Evolutionary conservation across 306 rosid species (phyloP).

Genomic region (Betula pendula): DNA sequence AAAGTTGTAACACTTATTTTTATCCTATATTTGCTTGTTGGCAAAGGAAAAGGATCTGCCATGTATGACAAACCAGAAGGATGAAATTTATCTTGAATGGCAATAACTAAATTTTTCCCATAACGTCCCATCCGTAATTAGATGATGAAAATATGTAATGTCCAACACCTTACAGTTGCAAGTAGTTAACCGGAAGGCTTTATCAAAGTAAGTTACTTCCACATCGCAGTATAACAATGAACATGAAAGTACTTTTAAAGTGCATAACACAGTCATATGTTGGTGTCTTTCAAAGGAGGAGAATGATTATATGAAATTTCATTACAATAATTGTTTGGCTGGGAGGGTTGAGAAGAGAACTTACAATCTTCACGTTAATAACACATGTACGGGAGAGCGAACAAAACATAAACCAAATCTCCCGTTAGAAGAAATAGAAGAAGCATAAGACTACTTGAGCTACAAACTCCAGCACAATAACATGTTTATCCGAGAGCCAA

Average conservation of each 20-base stretch:
- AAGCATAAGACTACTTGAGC: slow-evolving; percentile 60
- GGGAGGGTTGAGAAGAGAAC: slow-evolving; percentile 40
- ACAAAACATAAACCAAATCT: slow-evolving; percentile 64
- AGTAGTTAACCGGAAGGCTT: not conserved
- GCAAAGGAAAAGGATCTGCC: not conserved
- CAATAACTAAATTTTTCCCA: not conserved
- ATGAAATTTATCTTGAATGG: not conserved
- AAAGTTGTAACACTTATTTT: not conserved
- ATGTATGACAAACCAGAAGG: not conserved
- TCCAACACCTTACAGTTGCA: not conserved
- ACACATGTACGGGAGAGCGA: slow-evolving; percentile 71
- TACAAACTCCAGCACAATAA: slow-evolving; percentile 77
- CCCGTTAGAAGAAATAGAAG: slow-evolving; percentile 58
- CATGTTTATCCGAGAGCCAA: slow-evolving; percentile 69
- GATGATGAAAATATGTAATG: not conserved
- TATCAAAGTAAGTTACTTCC: not conserved
- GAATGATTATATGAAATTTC: not conserved
- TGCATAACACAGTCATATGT: not conserved
- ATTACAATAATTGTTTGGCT: not conserved
- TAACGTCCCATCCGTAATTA: not conserved
- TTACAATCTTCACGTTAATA: slow-evolving; percentile 70
- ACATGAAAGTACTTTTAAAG: not conserved
- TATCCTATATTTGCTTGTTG: not conserved
- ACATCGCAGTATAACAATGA: not conserved
- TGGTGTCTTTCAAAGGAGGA: not conserved